These are phyloP conservation scores for Microsporum audouinii DNA, from an alignment of 2,329 filamentous ascomycete genomes.

Conservation along the genomic window DNA sequence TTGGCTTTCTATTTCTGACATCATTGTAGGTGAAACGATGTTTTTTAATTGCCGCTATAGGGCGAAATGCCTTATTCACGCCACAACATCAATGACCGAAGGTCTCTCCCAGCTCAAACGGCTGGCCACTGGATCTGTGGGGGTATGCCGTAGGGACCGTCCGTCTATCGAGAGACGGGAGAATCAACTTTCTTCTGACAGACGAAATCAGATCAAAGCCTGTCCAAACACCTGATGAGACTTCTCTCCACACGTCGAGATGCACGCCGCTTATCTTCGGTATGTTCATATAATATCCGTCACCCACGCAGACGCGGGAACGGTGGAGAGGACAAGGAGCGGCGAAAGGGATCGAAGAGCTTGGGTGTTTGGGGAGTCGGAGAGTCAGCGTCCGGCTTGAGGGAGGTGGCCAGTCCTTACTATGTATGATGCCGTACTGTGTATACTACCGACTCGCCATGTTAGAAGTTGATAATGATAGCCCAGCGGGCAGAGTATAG, in stretches of 20 bases:
- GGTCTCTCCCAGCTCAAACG: not conserved
- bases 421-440: no score
- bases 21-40: not conserved
- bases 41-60: not conserved
- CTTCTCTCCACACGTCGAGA: not conserved
- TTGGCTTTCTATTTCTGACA: not conserved
- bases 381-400: not conserved
- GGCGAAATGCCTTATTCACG: no score
- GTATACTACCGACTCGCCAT: no score
- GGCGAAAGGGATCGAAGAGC: not conserved
- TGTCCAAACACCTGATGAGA: not conserved
- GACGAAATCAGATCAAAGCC: not conserved
- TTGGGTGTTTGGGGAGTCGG: not conserved
- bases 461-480: no score
- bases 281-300: not conserved
- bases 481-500: no score
- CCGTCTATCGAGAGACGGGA: no score
- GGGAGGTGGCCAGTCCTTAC: not conserved
- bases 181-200: no score
- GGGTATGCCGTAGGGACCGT: not conserved
- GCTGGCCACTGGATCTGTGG: not conserved
- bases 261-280: not conserved
- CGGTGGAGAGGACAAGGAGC: constrained; percentile 1
- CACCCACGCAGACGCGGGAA: not conserved
- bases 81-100: not conserved